Evolutionary conservation across 805 yeast species (phyloP).

Genomic region (Monosporozyma aquatica): DNA sequence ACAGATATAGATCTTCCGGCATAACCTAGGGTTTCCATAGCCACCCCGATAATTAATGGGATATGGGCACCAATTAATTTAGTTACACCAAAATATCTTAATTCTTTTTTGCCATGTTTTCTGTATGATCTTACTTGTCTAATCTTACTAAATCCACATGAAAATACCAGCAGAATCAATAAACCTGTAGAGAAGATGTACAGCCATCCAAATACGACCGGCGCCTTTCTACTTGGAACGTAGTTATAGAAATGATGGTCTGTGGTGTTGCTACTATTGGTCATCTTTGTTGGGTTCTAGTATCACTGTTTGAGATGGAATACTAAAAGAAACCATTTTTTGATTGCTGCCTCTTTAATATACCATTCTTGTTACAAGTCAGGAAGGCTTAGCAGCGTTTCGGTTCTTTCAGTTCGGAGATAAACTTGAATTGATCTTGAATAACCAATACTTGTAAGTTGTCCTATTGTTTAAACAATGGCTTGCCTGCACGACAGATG

Average conservation of each 20-base stretch:
- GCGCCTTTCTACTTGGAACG: background rate
- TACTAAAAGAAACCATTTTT: no score
- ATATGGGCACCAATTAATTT: slow-evolving; percentile 9
- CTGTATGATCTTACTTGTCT: slow-evolving; percentile 1
- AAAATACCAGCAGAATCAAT: background rate
- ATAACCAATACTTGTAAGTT: no score
- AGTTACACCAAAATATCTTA: background rate
- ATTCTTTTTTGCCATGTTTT: background rate
- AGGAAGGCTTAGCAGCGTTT: no score
- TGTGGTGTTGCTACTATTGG: background rate
- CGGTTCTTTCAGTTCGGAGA: no score
- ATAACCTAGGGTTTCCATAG: slow-evolving; percentile 23
- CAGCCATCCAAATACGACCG: background rate
- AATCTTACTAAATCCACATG: slow-evolving; percentile 1
- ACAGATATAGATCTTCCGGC: slow-evolving; percentile 16
- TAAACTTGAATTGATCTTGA: no score
- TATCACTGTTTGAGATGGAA: no score
- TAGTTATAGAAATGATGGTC: background rate
- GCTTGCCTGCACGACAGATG: no score
- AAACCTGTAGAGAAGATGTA: background rate
- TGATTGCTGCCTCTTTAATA: no score
- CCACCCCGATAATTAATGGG: slow-evolving; percentile 23
- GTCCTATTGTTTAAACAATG: no score
- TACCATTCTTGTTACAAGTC: no score
- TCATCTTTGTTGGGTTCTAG: no score